phyloP scores from a whole-genome alignment of 2,329 filamentous ascomycete genomes.

The Byssochlamys sp. region DNA sequence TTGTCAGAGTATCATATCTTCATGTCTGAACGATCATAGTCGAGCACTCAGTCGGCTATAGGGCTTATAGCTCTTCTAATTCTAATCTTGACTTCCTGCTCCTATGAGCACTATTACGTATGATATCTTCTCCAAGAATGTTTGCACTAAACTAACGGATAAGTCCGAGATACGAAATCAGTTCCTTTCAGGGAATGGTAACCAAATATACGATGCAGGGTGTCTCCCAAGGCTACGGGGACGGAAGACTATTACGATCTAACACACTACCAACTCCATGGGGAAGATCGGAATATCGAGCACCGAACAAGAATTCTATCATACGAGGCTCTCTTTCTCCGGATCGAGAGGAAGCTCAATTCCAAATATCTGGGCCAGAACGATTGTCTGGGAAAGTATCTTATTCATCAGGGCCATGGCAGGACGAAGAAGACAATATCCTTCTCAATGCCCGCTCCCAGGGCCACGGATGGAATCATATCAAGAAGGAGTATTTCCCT shows the following conservation, averaged over 20 bases:
- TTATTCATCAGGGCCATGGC: constrained; percentile 53
- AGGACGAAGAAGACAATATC: constrained; percentile 60
- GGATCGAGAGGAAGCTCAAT: not conserved
- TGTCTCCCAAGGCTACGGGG: not conserved
- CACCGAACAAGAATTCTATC: not conserved
- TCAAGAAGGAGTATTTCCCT: constrained; percentile 66
- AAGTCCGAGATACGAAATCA: not conserved
- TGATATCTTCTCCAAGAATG: not conserved
- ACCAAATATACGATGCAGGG: not conserved
- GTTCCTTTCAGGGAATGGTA: not conserved
- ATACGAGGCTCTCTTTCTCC: not conserved
- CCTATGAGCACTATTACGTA: not conserved
- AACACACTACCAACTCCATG: not conserved
- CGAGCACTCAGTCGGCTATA: not conserved
- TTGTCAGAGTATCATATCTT: not conserved
- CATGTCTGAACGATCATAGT: not conserved
- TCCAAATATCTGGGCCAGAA: constrained; percentile 2
- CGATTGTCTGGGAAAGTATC: not conserved
- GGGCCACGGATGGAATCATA: constrained; percentile 74
- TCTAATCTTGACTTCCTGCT: not conserved
- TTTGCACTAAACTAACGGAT: not conserved
- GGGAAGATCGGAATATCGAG: not conserved
- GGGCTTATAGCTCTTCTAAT: not conserved
- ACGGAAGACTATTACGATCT: not conserved
- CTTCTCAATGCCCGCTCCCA: constrained; percentile 62